A percentile compares a stretch with the other conserved stretches of the same genome.
Conservation (phyloP, 305 asterid species). For the Fraxinus baroniana region DNA sequence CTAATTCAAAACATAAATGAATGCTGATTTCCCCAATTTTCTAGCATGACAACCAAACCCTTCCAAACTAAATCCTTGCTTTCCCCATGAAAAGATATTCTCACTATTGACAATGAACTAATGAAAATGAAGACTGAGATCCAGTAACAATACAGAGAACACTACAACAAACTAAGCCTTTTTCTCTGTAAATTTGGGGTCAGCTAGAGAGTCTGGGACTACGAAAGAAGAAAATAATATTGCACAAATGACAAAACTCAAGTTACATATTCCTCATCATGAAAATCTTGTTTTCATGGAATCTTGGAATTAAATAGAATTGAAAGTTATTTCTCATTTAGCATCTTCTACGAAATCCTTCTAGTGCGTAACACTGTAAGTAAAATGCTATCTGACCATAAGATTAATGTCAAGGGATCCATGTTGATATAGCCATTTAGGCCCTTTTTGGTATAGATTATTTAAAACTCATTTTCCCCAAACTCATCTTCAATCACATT, state of each 20-base stretch:
- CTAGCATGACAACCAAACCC: not conserved
- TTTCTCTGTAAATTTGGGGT: not conserved
- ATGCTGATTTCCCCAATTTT: not conserved
- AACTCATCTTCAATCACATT: not conserved
- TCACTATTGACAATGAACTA: not conserved
- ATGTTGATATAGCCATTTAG: not conserved
- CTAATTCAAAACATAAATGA: not conserved
- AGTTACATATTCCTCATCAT: not conserved
- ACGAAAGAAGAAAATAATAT: not conserved
- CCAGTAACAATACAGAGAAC: not conserved
- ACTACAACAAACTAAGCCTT: not conserved
- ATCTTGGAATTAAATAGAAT: not conserved
- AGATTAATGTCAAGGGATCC: not conserved
- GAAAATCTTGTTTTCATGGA: not conserved
- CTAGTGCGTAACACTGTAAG: too few species aligned
- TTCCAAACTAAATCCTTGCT: not conserved
- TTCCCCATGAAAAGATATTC: not conserved
- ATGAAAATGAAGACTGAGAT: not conserved
- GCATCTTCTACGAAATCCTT: not conserved
- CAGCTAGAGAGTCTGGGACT: not conserved
- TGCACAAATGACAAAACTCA: not conserved
- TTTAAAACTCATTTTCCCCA: not conserved
- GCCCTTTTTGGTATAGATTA: not conserved
- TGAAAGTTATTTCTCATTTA: not conserved
- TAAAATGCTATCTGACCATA: not conserved